Evolutionary conservation across 176 grass and related monocot species (phyloP), one percentile per base, ranked within the genome.

Genomic region (Elaeis guineensis): DNA sequence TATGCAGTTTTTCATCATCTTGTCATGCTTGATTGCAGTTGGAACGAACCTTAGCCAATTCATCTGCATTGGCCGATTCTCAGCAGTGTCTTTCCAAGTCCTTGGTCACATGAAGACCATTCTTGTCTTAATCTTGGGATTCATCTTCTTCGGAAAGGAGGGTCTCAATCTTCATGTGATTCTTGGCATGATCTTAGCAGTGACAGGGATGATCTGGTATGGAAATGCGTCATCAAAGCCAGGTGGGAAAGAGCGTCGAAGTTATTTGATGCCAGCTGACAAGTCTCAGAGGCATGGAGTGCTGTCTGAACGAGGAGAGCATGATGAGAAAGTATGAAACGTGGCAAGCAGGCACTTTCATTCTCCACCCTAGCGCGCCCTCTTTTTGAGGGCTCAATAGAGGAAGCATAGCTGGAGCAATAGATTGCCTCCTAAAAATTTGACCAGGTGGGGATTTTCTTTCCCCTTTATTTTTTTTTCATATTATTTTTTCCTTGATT

Each of bases 31-130:
- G 55, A 95, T 95, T 54, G 90, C 90, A 24, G 84, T 95, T 6
- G 90, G 90, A 0, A 83, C 84, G 29, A 95, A 95, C 51, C 79
- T 95, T 62, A 95, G 90, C 72, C 90, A 95, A 49, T 95, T 95
- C 76, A 95, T 95, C 79, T 95, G 90, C 82, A 95, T 95, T 3
- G 90, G 90, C 32, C 72, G 85, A 25, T 95, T 95, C 25, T 26
- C 25, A 26, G 25, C 25, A 4, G 25, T 26, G 25, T 26, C 25
- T 26, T 26, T 26, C 25, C 90, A 95, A 83, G 90, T 95, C 39
- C 60, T 89, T 7, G 90, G 90, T 35, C 90, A 95, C 90, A 95
- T 95, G 85, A 95, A 95, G 78, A 95, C 90, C 11, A 87, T 95
- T 69, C 77, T 95, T 39, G 90, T 95, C 17, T 63, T 89, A 26